Evolutionary conservation across 2,329 filamentous ascomycete genomes (phyloP), one percentile per base, ranked within the genome.

Genomic region (Sporothrix globosa): DNA sequence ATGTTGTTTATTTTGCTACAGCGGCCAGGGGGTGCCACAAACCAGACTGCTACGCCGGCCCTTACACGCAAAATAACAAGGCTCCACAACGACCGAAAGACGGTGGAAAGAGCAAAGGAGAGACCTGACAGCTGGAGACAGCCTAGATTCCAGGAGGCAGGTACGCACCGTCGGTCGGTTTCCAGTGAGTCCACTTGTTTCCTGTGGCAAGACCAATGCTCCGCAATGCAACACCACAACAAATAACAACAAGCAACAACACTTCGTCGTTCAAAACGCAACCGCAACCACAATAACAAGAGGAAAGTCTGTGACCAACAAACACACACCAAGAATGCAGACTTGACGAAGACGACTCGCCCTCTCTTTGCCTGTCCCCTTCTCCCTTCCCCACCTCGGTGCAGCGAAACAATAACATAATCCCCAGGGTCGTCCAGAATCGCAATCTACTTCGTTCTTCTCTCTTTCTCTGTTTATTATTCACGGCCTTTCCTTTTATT

Each of bases 1-100:
- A 7, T 73, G 46, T 24, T 72, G 71, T 70, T 72, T 70, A 54
- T 72, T 72, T 70, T 68, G 65, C 14, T 58, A 14, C n/a, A 54
- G 58, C 30, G 60, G 24, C 24, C n/a, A 19, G 39, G 56, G 27
- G 56, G 56, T 52, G 21, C 60, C 70, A n/a, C 53, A 46, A 52
- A 56, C 41, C 66, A 65, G 50, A 50, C 41, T 69, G 66, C 70
- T 53, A 71, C 70, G 58, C 70, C 70, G 67, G 52, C 53, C 52
- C 48, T 60, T 34, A 63, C 56, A 46, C 63, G 50, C 48, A 52
- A n/a, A 48, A 67, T 27, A 67, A 67, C 48, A 69, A 44, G 61
- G 53, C 67, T 68, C 52, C 53, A 60, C 52, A 68, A 61, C 44
- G 54, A 69, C 67, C 41, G 50, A 54, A 41, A 21, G 48, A 53